Evolutionary conservation across 2,329 filamentous ascomycete genomes (phyloP), one percentile per base, ranked within the genome.

Genomic region (Cylindrodendrum hubeiense): DNA sequence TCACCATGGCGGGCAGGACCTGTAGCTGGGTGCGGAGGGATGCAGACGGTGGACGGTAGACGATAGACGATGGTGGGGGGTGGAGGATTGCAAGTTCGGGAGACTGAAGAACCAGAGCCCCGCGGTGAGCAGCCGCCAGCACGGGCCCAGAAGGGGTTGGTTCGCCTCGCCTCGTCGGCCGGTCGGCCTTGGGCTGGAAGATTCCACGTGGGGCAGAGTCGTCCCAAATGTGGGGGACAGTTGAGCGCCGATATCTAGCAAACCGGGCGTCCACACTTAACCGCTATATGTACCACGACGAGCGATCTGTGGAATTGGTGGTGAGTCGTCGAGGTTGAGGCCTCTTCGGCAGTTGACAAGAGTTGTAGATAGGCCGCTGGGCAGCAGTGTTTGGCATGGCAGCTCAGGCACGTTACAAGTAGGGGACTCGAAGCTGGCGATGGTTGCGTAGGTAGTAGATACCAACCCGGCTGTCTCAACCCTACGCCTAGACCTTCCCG

Each of bases 121-220:
- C 63, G 49, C 63, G 63, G 50, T 53, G 44, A 57, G 57, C 39
- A 43, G 41, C n/a, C n/a, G n/a, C n/a, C n/a, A n/a, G 41, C 21
- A 44, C 41, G 33, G 33, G 33, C 33, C 33, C n/a, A n/a, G n/a
- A n/a, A n/a, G n/a, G n/a, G 22, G 13, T 21, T 39, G 22, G 19
- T 41, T 55, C 44, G 39, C n/a, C n/a, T n/a, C n/a, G n/a, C n/a
- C n/a, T n/a, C n/a, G n/a, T n/a, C n/a, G n/a, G n/a, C n/a, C 33
- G 13, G 47, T 63, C 28, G 26, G 39, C 24, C 63, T 60, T 58
- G 44, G 64, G 50, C 61, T 64, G 73, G 73, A 75, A 75, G 70
- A 63, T 75, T 75, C 73, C 70, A 75, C 71, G 72, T 74, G 73
- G 73, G 73, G 73, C 72, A 65, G 19, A 47, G 12, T 44, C 50